Evolutionary conservation across 177 flowering plant genomes (phyloP).

Genomic region (Vitis hybrid): DNA sequence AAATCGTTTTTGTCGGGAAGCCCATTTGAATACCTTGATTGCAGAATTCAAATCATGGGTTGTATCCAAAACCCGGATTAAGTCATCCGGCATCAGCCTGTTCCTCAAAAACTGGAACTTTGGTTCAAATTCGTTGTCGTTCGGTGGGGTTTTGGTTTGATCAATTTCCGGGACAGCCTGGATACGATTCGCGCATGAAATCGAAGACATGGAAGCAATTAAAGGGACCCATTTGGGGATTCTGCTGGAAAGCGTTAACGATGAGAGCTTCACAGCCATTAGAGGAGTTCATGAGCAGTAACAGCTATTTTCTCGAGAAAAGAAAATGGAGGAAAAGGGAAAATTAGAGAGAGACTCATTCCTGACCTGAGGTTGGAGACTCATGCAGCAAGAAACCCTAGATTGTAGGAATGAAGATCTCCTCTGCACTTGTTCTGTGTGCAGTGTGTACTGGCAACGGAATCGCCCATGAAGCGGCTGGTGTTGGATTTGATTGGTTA

Average conservation of each 20-base stretch:
- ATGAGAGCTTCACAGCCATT: conserved; percentile 46
- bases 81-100: conserved; percentile 35
- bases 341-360: too few species aligned
- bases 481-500: too few species aligned
- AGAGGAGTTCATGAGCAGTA: conserved; percentile 14
- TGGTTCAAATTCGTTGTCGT: conserved; percentile 28
- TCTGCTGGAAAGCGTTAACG: conserved; percentile 28
- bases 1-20: conserved; percentile 47
- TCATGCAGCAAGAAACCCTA: not conserved
- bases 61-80: conserved; percentile 40
- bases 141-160: conserved; percentile 9
- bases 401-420: not conserved
- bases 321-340: not conserved
- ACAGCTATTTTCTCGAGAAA: not conserved
- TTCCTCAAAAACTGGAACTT: conserved; percentile 33
- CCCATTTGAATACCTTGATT: conserved; percentile 63
- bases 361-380: too few species aligned
- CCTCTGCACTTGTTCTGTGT: too few species aligned
- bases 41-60: conserved; percentile 46
- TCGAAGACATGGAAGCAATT: conserved; percentile 31
- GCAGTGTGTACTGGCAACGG: too few species aligned
- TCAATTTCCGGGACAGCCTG: conserved; percentile 24
- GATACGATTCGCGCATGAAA: conserved; percentile 29
- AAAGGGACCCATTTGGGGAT: conserved; percentile 33
- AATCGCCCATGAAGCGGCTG: too few species aligned